Evolutionary conservation across 2,329 filamentous ascomycete genomes (phyloP), one percentile per base, ranked within the genome.

Genomic region (Penicillium sp.): DNA sequence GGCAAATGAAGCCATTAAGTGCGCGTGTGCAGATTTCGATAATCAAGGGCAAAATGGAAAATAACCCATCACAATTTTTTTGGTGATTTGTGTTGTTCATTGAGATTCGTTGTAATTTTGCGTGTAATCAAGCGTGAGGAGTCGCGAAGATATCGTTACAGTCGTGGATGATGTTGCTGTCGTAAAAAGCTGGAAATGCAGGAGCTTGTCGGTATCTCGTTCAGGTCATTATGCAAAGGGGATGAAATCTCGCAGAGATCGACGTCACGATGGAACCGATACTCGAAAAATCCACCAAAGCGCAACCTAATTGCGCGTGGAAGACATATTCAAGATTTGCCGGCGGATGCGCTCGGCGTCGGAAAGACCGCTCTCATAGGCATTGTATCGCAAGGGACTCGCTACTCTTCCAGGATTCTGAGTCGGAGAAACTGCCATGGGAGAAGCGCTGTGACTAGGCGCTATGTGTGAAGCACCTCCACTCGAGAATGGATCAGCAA

Each of bases 401-500:
- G 56, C 16, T 7, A 41, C 28, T 16, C 54, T 54, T 3, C 47
- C 48, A 34, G 55, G 60, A 33, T 50, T 53, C 40, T 54, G 57
- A 16, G 52, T 44, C 2, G 53, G 50, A 38, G 57, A 54, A 3
- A 50, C 42, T 35, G 54, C 55, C 29, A 55, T 49, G 1, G 53
- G 48, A 45, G 57, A 54, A 3, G 42, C 33, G 36, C 53, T 55
- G 16, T 41, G 47, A 19, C 54, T 44, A 22, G 59, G 52, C n/a
- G 50, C 49, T 10, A 51, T 47, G 34, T 57, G 59, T 19, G 60
- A 57, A 22, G 58, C 42, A 9, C 60, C 63, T 33, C 52, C 54
- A 22, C 59, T 59, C 11, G 68, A 69, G 54, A 74, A 75, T 2
- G 73, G 70, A 46, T 76, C 73, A 9, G 72, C 75, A 48, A 72